Base-by-base conservation (phyloP, 1,284 basidiomycete species). In the Malassezia yamatoensis region DNA sequence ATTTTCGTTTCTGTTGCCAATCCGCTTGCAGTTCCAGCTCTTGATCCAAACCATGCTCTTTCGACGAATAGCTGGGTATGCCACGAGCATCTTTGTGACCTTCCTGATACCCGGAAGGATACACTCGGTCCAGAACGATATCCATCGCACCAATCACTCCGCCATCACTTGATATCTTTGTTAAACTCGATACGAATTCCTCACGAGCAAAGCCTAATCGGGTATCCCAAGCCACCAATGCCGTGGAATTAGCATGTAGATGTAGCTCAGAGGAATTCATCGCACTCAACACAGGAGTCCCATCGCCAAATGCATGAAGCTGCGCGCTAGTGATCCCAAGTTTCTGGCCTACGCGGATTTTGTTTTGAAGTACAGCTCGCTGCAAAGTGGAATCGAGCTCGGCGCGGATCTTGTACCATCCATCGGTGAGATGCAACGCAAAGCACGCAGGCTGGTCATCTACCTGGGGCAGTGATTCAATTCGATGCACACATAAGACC, bases 401-500 rank as follows among this genome's bases (percentile, higher is more conserved):
- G 0, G 88, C 86, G 11, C 84, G 81, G 12, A 98, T 80, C 34
- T 83, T 79, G 68, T 98, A 98, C 94, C 93, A 98, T 9, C 93
- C 93, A 70, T 98, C 94, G 0, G 89, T 90, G 12, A 98, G 78
- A 74, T 94, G 90, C 6, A 91, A 76, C 80, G 58, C 34, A 6
- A 47, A 53, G n/a, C 49, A 29, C 7, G 48, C 20, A 60, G 71
- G 1, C 80, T 78, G 78, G 3, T 55, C 56, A 10, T 59, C 59
- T 10, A 63, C 63, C 18, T 51, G 53, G 13, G 61, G 48, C 16
- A 59, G 50, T 37, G 54, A 51, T 78, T 77, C 35, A 10, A 96
- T 83, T 33, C 81, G 79, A 0, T 87, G 86, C 1, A 98, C 81
- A 65, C 87, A 87, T 0, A 98, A 80, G 0, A 91, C 80, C 83